Evolutionary conservation across 345 rosid genomes (phyloP), one percentile per base, ranked within the genome.

Genomic region (Eucalyptus polybractea): DNA sequence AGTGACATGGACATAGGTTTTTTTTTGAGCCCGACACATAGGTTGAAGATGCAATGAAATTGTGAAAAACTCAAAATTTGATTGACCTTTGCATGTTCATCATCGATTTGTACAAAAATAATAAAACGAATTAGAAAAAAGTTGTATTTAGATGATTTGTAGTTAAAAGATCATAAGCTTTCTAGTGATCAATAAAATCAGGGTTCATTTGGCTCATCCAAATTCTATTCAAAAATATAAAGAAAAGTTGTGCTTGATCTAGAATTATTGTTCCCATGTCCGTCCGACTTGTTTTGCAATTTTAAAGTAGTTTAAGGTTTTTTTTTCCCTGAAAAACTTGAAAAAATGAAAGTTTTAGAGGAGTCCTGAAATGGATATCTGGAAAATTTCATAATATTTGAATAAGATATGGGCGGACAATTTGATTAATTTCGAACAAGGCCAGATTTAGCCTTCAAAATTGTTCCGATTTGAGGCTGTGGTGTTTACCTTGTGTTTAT

Each of bases 301-400:
- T 31, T n/a, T 2, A 65, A 67, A 67, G 31, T 31, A 67, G 19
- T n/a, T 13, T 0, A 3, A 67, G 40, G 11, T 7, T 37, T n/a
- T 67, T 15, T 31, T 67, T 31, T 31, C 0, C 21, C 40, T 25
- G 6, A 33, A 33, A 33, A 33, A 1, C 1, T 33, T 4, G 0
- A 54, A 69, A 69, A 33, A 72, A 69, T 16, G 81, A 72, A 72
- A 33, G 24, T 72, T 72, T 69, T 3, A 69, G 42, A n/a, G 81
- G 21, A 19, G 7, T 72, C 3, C 1, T 37, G 25, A 72, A 72
- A 3, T 33, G 44, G 1, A 62, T 25, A 27, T 13, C 7, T 6
- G 69, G 16, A 29, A 72, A 33, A 19, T 72, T 72, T 21, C 81
- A 72, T 72, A 72, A 72, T 4, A 7, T n/a, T 31, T 67, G 40